A percentile compares a stretch with the other conserved stretches of the same genome.
phyloP scores from a whole-genome alignment of 2,329 filamentous ascomycete genomes.

The Aspergillus sp. region DNA sequence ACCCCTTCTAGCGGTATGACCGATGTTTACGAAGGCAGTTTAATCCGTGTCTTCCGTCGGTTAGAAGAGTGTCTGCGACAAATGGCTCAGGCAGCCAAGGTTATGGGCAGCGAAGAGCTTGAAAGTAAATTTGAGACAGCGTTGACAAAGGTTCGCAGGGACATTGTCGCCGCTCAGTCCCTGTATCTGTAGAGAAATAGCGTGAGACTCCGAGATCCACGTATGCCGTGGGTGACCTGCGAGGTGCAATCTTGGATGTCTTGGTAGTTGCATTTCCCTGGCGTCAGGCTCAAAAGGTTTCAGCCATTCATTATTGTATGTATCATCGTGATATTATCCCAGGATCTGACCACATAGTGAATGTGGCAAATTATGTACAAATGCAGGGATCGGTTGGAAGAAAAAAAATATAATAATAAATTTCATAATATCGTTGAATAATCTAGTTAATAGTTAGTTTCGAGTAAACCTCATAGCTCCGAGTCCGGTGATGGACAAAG shows the following conservation, averaged over 20 bases:
- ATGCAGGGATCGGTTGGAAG: background rate
- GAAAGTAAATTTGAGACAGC: constrained; percentile 88
- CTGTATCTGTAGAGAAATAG: constrained; percentile 70
- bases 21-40: constrained; percentile 91
- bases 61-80: constrained; percentile 92
- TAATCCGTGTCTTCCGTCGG: constrained; percentile 93
- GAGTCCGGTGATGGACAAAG: background rate
- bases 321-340: constrained; percentile 9
- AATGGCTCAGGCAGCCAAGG: constrained; percentile 92
- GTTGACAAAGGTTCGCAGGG: constrained; percentile 80
- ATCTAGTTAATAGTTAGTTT: background rate
- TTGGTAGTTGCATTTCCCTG: constrained; percentile 23
- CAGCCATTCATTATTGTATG: constrained; percentile 9
- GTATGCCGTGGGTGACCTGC: background rate
- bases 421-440: background rate
- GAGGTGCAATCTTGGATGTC: constrained; percentile 11
- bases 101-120: constrained; percentile 96
- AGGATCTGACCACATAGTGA: background rate
- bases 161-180: constrained; percentile 93
- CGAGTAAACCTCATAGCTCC: background rate
- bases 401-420: background rate
- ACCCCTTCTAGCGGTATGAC: constrained; percentile 81
- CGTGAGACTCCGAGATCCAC: background rate
- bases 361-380: constrained; percentile 4
- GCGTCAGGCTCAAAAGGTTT: constrained; percentile 20